phyloP scores from a whole-genome alignment of 2,329 filamentous ascomycete species.

The Alternaria arbusti region DNA sequence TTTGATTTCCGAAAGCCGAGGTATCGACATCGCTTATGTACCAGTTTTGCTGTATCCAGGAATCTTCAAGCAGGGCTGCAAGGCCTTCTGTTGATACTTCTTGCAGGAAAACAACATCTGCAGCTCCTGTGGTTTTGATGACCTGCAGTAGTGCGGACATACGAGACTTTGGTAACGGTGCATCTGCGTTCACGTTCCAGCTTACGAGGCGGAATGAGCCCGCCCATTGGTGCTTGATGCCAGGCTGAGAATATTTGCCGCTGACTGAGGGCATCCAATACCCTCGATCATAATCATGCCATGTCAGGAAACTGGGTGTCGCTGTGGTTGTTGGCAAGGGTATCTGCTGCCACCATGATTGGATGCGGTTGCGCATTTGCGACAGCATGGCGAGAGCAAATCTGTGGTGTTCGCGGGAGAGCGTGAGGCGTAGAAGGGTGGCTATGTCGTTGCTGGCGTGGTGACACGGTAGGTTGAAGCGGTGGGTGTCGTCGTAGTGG shows the following conservation, averaged over 20 bases:
- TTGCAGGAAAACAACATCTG: slow-evolving; percentile 5
- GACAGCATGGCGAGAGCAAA: slow-evolving; percentile 3
- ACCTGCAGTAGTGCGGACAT: slow-evolving; percentile 1
- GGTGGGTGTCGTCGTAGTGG: neutral
- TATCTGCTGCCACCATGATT: slow-evolving; percentile 8
- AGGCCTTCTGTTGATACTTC: slow-evolving; percentile 2
- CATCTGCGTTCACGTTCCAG: slow-evolving; percentile 2
- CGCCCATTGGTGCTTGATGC: neutral
- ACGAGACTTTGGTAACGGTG: neutral
- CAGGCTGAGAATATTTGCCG: neutral
- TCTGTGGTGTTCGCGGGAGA: neutral
- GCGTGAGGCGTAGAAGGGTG: neutral
- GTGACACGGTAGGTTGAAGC: neutral
- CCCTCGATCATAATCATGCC: neutral
- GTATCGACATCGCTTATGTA: neutral
- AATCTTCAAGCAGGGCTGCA: neutral
- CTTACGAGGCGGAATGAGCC: slow-evolving; percentile 7
- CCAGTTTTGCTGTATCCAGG: slow-evolving; percentile 3
- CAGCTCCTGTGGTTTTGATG: neutral
- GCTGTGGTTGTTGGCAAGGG: slow-evolving; percentile 2
- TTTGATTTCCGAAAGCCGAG: neutral
- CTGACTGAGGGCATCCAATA: neutral
- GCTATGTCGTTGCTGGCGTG: neutral
- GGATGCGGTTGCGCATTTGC: neutral
- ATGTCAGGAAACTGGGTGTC: slow-evolving; percentile 5